Base-by-base conservation (phyloP, 2,329 filamentous ascomycete genomes). In the Tympanopsis confertula region DNA sequence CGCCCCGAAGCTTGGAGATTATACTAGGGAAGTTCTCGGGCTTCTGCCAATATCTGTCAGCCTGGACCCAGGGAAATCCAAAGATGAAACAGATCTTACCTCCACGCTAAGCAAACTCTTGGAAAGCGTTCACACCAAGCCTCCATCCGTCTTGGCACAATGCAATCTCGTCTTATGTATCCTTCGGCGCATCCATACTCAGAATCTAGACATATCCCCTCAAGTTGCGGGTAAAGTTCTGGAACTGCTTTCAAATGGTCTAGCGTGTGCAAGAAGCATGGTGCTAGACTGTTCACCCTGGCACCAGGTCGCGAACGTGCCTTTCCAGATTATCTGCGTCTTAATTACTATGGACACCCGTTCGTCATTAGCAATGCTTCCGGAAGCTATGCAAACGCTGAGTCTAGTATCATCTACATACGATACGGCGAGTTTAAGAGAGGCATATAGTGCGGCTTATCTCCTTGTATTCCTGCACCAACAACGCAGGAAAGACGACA, bases 241-340 rank as follows among this genome's bases (percentile, higher is more conserved):
- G 3, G 52, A 52, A 0, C 54, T 75, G 3, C 58, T 63, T 0
- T 56, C 59, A 3, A 53, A 50, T 17, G 69, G 63, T 0, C 59
- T 75, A 7, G 54, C 57, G 17, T 66, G 67, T 0, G 67, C 71
- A 0, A 57, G 62, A 4, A 51, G 50, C 4, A 64, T 74, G 47
- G 54, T 68, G 1, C 55, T 59, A 2, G 50, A 53, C 7, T 55
- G 57, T 12, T 56, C 58, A 3, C 71, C 71, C 0, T 78, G 72
- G 72, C 73, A 76, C 45, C 71, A 77, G 40, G 63, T 71, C 35
- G 69, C 69, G 19, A 75, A 77, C 36, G 67, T 76, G 0, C 72
- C 72, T 0, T 77, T 77, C 42, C 72, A 76, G 38, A 63, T 71
- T 0, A 60, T 76, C 20, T 75, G 71, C 41, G 59, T 71, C 0